Conservation (phyloP, 352 stramenopile species). For the Peronosclerospora sorghi region DNA sequence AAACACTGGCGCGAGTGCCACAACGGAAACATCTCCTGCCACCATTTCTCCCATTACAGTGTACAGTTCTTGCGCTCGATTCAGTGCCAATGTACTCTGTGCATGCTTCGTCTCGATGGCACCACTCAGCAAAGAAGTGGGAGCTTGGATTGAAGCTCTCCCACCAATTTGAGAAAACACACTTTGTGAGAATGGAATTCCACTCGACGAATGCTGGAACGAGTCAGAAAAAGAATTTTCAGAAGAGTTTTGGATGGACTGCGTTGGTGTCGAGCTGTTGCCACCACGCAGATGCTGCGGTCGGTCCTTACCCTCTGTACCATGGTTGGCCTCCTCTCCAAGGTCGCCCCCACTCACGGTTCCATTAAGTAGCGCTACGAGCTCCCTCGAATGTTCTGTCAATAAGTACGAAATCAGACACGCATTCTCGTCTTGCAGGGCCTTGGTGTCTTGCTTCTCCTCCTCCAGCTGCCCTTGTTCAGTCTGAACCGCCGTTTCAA, state of each 20-base stretch:
- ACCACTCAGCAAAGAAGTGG: conserved; percentile 27
- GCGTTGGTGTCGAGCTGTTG: conserved; percentile 10
- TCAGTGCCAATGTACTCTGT: conserved; percentile 21
- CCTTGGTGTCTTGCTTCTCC: neutral
- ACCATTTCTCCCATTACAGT: conserved; percentile 48
- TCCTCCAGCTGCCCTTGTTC: conserved; percentile 5
- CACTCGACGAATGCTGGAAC: conserved; percentile 13
- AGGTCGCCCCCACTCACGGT: neutral
- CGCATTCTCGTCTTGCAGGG: conserved; percentile 24
- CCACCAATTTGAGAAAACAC: conserved; percentile 44
- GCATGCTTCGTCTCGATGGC: conserved; percentile 21
- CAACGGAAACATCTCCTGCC: conserved; percentile 23
- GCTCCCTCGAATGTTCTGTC: conserved; percentile 20
- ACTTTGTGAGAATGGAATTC: conserved; percentile 34
- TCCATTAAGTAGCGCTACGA: conserved; percentile 22
- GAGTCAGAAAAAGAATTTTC: conserved; percentile 16
- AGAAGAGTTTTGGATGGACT: conserved; percentile 13
- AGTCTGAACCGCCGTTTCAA: conserved; percentile 33
- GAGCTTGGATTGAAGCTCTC: conserved; percentile 24
- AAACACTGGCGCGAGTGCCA: conserved; percentile 34
- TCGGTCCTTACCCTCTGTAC: conserved; percentile 7
- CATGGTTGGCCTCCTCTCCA: neutral
- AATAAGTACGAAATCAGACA: conserved; percentile 32
- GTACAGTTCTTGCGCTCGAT: conserved; percentile 36
- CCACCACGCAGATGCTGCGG: conserved; percentile 9